phyloP scores from a whole-genome alignment of 1,284 basidiomycete species.

The Fomitiporia mediterranea region DNA sequence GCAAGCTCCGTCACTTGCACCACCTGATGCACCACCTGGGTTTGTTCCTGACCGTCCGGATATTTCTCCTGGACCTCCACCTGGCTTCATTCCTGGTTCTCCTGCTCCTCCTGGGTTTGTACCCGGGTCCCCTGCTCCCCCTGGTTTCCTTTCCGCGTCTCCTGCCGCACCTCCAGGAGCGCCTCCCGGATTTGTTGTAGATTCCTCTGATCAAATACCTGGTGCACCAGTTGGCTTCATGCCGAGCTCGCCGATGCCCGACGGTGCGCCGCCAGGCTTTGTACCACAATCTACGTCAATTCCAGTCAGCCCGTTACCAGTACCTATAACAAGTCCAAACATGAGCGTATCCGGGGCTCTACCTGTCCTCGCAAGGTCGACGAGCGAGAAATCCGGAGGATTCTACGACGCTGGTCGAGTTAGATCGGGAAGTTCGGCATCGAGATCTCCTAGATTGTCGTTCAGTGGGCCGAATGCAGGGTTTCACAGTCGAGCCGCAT shows the following conservation, averaged over 20 bases:
- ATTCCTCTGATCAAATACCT: too few relatives aligned
- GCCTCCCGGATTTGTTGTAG: conserved; percentile 10
- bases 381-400: background rate
- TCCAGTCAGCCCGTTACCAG: conserved; percentile 1
- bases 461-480: conserved; percentile 8
- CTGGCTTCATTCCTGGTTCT: conserved; percentile 8
- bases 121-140: background rate
- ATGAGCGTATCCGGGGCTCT: conserved; percentile 14
- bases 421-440: background rate
- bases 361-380: conserved; percentile 10
- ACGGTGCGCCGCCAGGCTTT: conserved; percentile 5
- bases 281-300: conserved; percentile 5
- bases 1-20: background rate
- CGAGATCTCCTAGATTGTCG: conserved; percentile 3
- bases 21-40: background rate
- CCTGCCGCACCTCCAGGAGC: background rate
- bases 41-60: conserved; percentile 8
- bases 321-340: background rate
- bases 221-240: conserved; percentile 12
- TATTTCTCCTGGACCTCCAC: background rate
- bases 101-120: conserved; percentile 11
- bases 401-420: background rate
- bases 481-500: conserved; percentile 15
- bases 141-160: conserved; percentile 7
- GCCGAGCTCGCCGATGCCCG: conserved; percentile 3